Conservation (phyloP, 257 asterid species). For the Marsdenia floribunda region DNA sequence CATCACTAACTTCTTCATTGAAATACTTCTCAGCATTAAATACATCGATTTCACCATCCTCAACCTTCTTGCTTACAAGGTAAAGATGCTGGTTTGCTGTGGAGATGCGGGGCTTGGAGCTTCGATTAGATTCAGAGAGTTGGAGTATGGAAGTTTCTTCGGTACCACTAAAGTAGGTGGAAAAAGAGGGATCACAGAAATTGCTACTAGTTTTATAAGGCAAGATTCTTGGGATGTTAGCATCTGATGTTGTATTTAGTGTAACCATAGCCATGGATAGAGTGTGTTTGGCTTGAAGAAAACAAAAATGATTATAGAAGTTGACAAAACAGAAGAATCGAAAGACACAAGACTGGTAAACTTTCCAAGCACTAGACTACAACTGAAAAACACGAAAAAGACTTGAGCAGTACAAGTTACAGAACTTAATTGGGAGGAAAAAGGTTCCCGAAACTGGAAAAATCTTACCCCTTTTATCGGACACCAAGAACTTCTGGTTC, state of each 20-base stretch:
- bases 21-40: constrained; percentile 76
- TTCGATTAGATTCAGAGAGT: constrained; percentile 24
- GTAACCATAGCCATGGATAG: constrained; percentile 43
- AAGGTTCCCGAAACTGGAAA: not conserved
- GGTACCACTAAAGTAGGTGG: constrained; percentile 44
- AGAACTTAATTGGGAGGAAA: not conserved
- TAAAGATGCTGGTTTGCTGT: constrained; percentile 23
- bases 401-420: constrained; percentile 2
- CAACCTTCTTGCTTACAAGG: constrained; percentile 28
- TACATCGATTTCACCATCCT: constrained; percentile 64
- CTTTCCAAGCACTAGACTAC: constrained; percentile 11
- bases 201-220: constrained; percentile 17
- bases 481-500: not conserved
- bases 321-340: constrained; percentile 6
- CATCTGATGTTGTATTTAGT: constrained; percentile 31
- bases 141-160: constrained; percentile 40
- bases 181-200: constrained; percentile 42
- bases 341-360: not conserved
- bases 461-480: constrained; percentile 1
- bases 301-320: not conserved
- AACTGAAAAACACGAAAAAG: constrained; percentile 14
- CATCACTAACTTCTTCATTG: constrained; percentile 37
- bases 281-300: not conserved
- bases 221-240: constrained; percentile 17
- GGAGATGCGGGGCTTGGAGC: constrained; percentile 23